A percentile compares a stretch with the other conserved stretches of the same genome.
These are phyloP conservation scores for Bodo saltans DNA, from an alignment of 78 protist species.

Conservation along the genomic window DNA sequence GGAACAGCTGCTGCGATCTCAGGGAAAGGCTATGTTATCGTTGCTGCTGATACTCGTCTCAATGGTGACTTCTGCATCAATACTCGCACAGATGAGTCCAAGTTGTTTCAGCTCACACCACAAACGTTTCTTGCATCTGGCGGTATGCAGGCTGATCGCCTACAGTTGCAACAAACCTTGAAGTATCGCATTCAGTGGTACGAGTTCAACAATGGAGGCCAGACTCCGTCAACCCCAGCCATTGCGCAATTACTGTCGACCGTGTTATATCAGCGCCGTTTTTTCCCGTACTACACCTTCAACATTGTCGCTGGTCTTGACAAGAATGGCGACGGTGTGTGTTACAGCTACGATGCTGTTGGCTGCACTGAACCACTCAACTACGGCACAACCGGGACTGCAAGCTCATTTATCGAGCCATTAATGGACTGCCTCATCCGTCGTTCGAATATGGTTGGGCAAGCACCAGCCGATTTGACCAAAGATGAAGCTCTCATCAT, in stretches of 20 bases:
- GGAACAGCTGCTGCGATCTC: conserved; percentile 74
- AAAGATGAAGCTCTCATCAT: conserved; percentile 69
- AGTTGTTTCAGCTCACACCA: conserved; percentile 62
- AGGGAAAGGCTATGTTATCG: conserved; percentile 87
- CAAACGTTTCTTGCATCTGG: conserved; percentile 71
- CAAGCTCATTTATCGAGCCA: conserved; percentile 79
- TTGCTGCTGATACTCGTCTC: conserved; percentile 98
- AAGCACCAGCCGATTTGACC: conserved; percentile 25
- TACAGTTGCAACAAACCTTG: conserved; percentile 76
- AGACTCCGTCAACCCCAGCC: conserved; percentile 75
- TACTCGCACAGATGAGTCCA: conserved; percentile 68
- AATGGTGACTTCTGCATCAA: conserved; percentile 78
- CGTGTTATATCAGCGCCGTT: conserved; percentile 89
- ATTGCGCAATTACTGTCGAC: conserved; percentile 83
- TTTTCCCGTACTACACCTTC: conserved; percentile 96
- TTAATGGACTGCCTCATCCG: conserved; percentile 81
- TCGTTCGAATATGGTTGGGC: not conserved
- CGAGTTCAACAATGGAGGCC: conserved; percentile 23
- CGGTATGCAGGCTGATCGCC: conserved; percentile 90
- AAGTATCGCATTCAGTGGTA: conserved; percentile 38
- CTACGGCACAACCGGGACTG: conserved; percentile 83
- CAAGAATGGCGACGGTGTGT: conserved; percentile 74
- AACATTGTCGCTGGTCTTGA: conserved; percentile 88
- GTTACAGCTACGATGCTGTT: conserved; percentile 91
- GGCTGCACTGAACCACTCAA: conserved; percentile 78